A percentile compares a stretch with the other conserved stretches of the same genome.
Conservation (phyloP, 495 filamentous ascomycete genomes). For the Penicillium diatomitis region DNA sequence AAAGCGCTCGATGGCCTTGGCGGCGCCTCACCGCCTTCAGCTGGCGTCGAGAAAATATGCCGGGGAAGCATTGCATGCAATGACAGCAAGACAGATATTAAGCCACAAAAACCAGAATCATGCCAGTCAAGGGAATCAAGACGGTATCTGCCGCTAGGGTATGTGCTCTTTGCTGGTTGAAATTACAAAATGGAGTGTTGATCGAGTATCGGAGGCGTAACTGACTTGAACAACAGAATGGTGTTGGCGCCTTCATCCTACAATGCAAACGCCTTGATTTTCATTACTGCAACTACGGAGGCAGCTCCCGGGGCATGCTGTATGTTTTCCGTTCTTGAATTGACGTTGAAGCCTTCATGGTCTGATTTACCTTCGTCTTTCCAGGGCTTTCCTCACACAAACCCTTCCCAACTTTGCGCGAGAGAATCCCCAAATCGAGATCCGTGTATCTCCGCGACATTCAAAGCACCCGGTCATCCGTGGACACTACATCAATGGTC, state of each 20-base stretch:
- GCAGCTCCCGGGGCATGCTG: conserved; percentile 92
- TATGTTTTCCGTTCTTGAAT: conserved; percentile 32
- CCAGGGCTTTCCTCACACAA: conserved; percentile 70
- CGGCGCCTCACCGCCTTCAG: conserved; percentile 18
- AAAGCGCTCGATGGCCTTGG: conserved; percentile 7
- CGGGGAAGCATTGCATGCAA: neutral
- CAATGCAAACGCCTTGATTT: conserved; percentile 94
- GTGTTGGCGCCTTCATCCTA: conserved; percentile 91
- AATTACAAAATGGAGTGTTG: neutral
- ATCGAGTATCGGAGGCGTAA: neutral
- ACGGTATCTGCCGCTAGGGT: conserved; percentile 32
- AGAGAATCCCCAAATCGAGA: conserved; percentile 80
- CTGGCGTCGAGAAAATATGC: conserved; percentile 18
- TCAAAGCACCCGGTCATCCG: conserved; percentile 77
- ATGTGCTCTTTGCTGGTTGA: conserved; percentile 6
- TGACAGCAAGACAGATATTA: neutral
- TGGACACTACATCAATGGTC: conserved; percentile 85
- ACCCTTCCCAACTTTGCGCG: conserved; percentile 66
- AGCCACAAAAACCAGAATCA: conserved; percentile 30
- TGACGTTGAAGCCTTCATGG: neutral
- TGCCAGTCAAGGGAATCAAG: conserved; percentile 59
- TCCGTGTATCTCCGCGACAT: conserved; percentile 81
- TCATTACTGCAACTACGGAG: conserved; percentile 93
- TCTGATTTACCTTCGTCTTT: neutral
- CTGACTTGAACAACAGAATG: conserved; percentile 53